Evolutionary conservation across 257 asterid genomes (phyloP).

Genomic region (Solanum sparsipilum): DNA sequence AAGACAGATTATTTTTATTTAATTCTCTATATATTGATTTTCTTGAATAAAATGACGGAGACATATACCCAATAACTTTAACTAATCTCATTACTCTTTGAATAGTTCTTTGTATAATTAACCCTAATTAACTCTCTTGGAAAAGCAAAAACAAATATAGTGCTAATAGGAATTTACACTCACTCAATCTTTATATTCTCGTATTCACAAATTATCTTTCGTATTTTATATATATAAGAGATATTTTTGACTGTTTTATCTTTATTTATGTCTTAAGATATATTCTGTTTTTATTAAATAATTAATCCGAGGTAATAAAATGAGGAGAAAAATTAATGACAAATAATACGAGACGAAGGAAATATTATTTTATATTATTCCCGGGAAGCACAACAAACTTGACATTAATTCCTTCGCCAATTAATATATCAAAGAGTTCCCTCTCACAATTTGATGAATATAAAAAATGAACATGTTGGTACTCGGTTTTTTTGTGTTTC

Average conservation of each 20-base stretch:
- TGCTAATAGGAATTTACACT: background rate
- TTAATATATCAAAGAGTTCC: background rate
- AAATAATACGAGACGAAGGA: background rate
- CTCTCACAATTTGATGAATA: background rate
- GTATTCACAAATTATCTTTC: no score
- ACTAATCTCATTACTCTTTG: background rate
- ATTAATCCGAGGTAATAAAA: no score
- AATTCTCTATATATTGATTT: background rate
- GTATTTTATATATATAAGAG: background rate
- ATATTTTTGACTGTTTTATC: background rate
- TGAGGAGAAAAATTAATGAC: background rate
- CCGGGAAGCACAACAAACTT: background rate
- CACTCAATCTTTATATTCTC: background rate
- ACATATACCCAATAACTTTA: constrained; percentile 2
- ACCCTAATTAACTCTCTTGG: background rate
- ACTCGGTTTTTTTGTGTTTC: background rate
- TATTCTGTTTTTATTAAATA: background rate
- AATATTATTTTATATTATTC: background rate
- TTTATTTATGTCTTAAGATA: background rate
- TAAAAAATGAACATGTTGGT: background rate
- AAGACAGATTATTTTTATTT: constrained; percentile 4
- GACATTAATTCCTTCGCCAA: background rate
- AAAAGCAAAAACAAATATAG: background rate
- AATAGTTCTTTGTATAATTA: background rate
- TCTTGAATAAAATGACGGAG: background rate